Percentiles rank a stretch among this genome's conserved stretches.
Conservation (phyloP, 768 basidiomycete genomes). For the Nevesoporus exiguus region DNA sequence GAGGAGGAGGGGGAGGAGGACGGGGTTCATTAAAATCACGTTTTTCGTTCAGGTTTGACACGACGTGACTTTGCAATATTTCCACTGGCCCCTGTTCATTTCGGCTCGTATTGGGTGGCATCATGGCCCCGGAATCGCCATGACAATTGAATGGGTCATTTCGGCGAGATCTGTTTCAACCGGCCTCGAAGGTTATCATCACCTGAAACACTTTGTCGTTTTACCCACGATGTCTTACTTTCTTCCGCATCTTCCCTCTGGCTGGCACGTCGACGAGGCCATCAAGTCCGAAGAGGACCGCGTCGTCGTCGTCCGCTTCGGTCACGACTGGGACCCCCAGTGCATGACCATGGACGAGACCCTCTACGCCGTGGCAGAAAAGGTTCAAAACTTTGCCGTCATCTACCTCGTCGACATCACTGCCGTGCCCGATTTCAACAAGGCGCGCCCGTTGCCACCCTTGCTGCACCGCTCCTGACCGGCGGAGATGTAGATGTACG, state of each 20-base stretch:
- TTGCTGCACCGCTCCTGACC: background rate
- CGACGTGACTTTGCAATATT: too few species aligned
- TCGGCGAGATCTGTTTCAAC: too few species aligned
- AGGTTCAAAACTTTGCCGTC: conserved; percentile 98
- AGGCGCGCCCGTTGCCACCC: conserved; percentile 40
- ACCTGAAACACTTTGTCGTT: too few species aligned
- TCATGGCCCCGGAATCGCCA: too few species aligned
- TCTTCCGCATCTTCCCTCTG: conserved; percentile 82
- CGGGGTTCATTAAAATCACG: too few species aligned
- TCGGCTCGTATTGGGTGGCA: too few species aligned
- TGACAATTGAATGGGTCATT: too few species aligned
- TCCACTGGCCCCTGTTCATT: too few species aligned
- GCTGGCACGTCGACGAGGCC: conserved; percentile 99
- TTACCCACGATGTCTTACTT: conserved; percentile 89
- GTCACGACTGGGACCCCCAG: conserved; percentile 88
- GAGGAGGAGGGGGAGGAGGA: background rate
- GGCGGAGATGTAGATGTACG: conserved; percentile 84
- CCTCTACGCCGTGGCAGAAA: conserved; percentile 86
- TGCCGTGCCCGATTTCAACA: conserved; percentile 97
- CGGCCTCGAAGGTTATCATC: too few species aligned
- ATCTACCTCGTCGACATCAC: conserved; percentile 96
- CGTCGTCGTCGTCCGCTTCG: conserved; percentile 91
- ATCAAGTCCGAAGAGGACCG: conserved; percentile 98
- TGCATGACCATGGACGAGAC: conserved; percentile 99
- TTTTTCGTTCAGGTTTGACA: too few species aligned